Percentiles rank a stretch among this genome's conserved stretches.
phyloP scores from a whole-genome alignment of 495 filamentous ascomycete species.

The Mytilinidion resinicola region DNA sequence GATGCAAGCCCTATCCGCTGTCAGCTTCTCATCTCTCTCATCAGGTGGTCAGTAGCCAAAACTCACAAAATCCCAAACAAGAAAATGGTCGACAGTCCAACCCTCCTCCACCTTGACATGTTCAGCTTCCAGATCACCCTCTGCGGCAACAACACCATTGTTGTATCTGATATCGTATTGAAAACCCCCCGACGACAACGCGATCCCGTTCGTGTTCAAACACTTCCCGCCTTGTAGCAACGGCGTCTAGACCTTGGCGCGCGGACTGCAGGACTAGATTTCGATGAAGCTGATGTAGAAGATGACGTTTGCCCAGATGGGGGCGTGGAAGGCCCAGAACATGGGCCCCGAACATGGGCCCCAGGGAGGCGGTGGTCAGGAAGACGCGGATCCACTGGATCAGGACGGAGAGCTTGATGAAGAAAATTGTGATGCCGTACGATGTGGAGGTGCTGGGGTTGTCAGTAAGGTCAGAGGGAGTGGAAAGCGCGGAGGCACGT shows the following conservation, averaged over 20 bases:
- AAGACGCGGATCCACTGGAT: too few species aligned
- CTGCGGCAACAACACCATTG: slow-evolving; percentile 8
- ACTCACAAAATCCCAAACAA: slow-evolving; percentile 7
- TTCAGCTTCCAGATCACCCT: slow-evolving; percentile 10
- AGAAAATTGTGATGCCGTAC: too few species aligned
- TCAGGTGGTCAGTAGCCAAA: too few species aligned
- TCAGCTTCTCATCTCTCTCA: neutral
- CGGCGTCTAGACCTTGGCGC: slow-evolving; percentile 4
- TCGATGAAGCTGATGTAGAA: too few species aligned
- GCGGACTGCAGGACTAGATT: neutral
- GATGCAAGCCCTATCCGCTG: neutral
- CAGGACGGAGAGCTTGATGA: too few species aligned
- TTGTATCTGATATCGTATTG: neutral
- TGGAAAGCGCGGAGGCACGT: too few species aligned
- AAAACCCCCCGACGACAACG: neutral
- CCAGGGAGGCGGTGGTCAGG: too few species aligned
- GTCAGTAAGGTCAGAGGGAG: too few species aligned
- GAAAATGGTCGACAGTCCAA: slow-evolving; percentile 1
- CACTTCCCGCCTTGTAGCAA: neutral
- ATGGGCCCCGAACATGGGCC: too few species aligned
- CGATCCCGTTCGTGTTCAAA: neutral
- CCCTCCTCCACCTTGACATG: neutral
- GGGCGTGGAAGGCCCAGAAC: too few species aligned
- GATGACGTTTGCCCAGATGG: too few species aligned
- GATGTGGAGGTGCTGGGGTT: too few species aligned